Conservation (phyloP, 2,329 filamentous ascomycete genomes). For the Scedosporium aurantiacum region DNA sequence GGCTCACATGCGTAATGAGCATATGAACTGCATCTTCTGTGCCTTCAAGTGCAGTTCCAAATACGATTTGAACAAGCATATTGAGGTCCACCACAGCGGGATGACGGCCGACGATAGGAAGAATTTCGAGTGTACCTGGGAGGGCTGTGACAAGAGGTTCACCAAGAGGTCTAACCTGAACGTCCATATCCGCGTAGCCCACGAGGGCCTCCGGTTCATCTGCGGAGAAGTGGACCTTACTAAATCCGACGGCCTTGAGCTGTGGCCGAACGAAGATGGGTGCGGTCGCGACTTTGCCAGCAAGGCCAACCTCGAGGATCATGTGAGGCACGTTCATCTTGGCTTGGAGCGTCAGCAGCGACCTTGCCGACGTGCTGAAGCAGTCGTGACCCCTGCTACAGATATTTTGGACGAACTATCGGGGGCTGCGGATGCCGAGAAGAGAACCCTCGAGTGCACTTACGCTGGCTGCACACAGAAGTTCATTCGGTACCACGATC, state of each 20-base stretch:
- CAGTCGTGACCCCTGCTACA: conserved; percentile 9
- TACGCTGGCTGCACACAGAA: conserved; percentile 28
- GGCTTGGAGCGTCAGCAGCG: conserved; percentile 4
- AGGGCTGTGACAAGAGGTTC: conserved; percentile 64
- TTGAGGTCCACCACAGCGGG: conserved; percentile 65
- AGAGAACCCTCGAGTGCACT: conserved; percentile 32
- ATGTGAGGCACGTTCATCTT: conserved; percentile 73
- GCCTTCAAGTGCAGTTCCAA: conserved; percentile 55
- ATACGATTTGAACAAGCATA: conserved; percentile 61
- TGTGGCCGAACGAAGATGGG: conserved; percentile 55
- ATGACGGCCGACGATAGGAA: conserved; percentile 51
- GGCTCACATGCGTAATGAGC: conserved; percentile 60
- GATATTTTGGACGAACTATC: conserved; percentile 32
- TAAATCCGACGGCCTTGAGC: conserved; percentile 26
- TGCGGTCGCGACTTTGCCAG: conserved; percentile 68
- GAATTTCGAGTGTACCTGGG: conserved; percentile 53
- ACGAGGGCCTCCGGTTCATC: conserved; percentile 67
- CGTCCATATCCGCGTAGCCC: conserved; percentile 65
- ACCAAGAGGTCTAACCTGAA: conserved; percentile 76
- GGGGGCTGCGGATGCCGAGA: conserved; percentile 27
- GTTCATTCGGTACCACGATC: conserved; percentile 40
- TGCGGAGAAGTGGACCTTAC: conserved; percentile 52
- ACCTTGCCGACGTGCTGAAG: conserved; percentile 14
- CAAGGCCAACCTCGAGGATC: conserved; percentile 71
- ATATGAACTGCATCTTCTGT: conserved; percentile 69